These are phyloP conservation scores for Dichotomopilus funicola DNA, from an alignment of 2,329 filamentous ascomycete species.

Conservation along the genomic window DNA sequence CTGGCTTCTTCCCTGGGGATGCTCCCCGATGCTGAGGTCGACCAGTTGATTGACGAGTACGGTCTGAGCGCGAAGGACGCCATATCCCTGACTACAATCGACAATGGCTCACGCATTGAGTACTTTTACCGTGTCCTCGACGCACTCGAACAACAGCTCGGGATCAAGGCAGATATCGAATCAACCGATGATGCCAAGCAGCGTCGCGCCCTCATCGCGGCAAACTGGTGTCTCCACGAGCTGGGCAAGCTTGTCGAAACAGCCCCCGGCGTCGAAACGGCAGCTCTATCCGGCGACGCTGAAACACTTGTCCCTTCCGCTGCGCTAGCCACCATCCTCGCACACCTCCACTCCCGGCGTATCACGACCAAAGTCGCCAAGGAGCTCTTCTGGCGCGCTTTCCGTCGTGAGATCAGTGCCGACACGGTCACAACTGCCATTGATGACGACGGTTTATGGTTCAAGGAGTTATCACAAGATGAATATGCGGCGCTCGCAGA, in stretches of 20 bases:
- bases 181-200: constrained; percentile 17
- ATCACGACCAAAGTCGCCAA: constrained; percentile 54
- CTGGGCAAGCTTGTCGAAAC: constrained; percentile 61
- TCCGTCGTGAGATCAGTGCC: constrained; percentile 36
- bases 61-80: constrained; percentile 76
- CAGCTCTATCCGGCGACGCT: constrained; percentile 33
- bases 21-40: constrained; percentile 64
- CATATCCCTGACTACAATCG: constrained; percentile 66
- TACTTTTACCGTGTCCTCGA: constrained; percentile 69
- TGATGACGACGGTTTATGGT: constrained; percentile 46
- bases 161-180: neutral
- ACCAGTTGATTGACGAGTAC: constrained; percentile 55
- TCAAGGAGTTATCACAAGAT: constrained; percentile 40
- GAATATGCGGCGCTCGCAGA: constrained; percentile 46
- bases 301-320: constrained; percentile 42
- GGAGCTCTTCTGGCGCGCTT: constrained; percentile 49
- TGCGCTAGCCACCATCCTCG: constrained; percentile 46
- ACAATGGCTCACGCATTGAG: constrained; percentile 72
- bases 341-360: constrained; percentile 40
- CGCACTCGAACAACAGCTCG: constrained; percentile 32
- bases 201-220: constrained; percentile 41
- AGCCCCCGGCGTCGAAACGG: constrained; percentile 29
- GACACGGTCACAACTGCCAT: constrained; percentile 40
- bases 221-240: constrained; percentile 69
- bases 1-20: constrained; percentile 59